phyloP scores from a whole-genome alignment of 768 basidiomycete species.

The Butyriboletus loyo region DNA sequence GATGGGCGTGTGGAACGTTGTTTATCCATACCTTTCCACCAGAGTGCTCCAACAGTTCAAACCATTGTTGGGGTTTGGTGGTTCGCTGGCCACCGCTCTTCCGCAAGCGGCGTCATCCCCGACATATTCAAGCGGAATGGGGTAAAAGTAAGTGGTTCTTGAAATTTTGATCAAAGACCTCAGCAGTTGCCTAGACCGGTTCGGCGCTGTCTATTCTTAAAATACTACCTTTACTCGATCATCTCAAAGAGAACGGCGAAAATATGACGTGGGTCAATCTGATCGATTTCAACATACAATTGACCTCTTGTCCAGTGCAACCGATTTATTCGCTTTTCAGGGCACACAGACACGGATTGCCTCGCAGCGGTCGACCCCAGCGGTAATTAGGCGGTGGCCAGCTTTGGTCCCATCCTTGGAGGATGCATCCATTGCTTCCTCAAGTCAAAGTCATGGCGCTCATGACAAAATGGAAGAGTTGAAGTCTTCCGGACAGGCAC shows the following conservation, averaged over 20 bases:
- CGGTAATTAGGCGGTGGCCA: conserved; percentile 67
- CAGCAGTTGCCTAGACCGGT: conserved; percentile 54
- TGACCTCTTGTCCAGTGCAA: conserved; percentile 48
- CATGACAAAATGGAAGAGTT: conserved; percentile 27
- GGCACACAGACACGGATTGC: conserved; percentile 53
- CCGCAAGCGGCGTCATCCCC: conserved; percentile 48
- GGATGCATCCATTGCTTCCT: conserved; percentile 58
- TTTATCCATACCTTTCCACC: conserved; percentile 36
- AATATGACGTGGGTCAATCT: conserved; percentile 54
- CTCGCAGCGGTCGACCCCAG: conserved; percentile 48
- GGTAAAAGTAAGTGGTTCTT: conserved; percentile 49
- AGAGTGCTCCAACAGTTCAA: conserved; percentile 12
- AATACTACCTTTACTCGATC: conserved; percentile 68
- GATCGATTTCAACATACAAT: conserved; percentile 4
- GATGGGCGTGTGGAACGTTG: conserved; percentile 59
- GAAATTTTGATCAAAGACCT: background rate
- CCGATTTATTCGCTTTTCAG: conserved; percentile 80
- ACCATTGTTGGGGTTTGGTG: conserved; percentile 66
- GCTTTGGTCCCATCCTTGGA: conserved; percentile 52
- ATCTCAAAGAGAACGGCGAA: conserved; percentile 62
- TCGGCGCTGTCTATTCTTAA: conserved; percentile 70
- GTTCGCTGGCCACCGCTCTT: conserved; percentile 52
- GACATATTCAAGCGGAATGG: conserved; percentile 73
- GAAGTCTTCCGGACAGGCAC: conserved; percentile 26
- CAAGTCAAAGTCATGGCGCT: conserved; percentile 33